phyloP scores from a whole-genome alignment of 2,329 filamentous ascomycete genomes.

The Colletotrichum cereale region DNA sequence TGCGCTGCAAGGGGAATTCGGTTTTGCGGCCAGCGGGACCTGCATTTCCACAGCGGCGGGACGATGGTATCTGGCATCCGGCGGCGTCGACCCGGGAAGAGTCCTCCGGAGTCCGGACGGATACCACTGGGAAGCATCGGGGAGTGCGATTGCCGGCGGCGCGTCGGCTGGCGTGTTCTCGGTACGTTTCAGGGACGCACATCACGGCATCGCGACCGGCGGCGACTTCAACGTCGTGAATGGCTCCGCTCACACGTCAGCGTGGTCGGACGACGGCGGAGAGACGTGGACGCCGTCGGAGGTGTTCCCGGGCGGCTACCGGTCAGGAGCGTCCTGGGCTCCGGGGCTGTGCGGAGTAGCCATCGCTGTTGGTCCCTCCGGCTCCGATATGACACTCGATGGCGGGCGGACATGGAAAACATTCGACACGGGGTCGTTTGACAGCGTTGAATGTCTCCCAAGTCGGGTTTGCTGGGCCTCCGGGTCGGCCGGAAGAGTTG shows the following conservation, averaged over 20 bases:
- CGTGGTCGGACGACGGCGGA: conserved; percentile 49
- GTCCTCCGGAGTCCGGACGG: conserved; percentile 47
- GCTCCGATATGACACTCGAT: conserved; percentile 49
- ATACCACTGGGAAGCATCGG: conserved; percentile 45
- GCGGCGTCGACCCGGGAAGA: conserved; percentile 47
- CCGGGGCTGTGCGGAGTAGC: conserved; percentile 44
- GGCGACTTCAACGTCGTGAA: conserved; percentile 48
- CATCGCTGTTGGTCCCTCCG: conserved; percentile 50
- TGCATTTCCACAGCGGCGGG: conserved; percentile 47
- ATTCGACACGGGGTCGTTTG: conserved; percentile 49
- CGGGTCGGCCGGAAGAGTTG: conserved; percentile 47
- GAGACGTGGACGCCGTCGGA: conserved; percentile 45
- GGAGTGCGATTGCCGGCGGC: conserved; percentile 46
- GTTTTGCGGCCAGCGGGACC: conserved; percentile 51
- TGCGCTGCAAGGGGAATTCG: conserved; percentile 47
- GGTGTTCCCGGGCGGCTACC: conserved; percentile 48
- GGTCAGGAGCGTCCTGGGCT: conserved; percentile 49
- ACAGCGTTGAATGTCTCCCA: conserved; percentile 48
- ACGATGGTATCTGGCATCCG: conserved; percentile 47
- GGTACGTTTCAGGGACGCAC: conserved; percentile 47
- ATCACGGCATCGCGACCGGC: conserved; percentile 47
- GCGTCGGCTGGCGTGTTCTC: conserved; percentile 49
- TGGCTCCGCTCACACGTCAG: conserved; percentile 42
- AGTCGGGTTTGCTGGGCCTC: conserved; percentile 49
- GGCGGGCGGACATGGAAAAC: conserved; percentile 46